These are phyloP conservation scores for Coelastrella sp. DNA, from an alignment of 139 green algal species.

Conservation along the genomic window DNA sequence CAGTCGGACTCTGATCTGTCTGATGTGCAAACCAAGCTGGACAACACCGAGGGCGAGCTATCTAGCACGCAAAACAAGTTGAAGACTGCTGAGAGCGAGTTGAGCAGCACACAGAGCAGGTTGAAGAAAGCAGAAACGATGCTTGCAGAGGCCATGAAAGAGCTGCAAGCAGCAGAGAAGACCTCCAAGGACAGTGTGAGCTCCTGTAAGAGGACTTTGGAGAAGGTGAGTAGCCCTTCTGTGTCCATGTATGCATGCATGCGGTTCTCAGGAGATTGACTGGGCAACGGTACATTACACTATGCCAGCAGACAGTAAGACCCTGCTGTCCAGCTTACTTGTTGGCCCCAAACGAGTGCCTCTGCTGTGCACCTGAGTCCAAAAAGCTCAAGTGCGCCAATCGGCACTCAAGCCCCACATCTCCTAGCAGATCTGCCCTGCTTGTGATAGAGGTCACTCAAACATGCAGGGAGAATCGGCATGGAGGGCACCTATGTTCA, in stretches of 20 bases:
- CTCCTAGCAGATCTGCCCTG: no score
- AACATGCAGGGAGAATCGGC: no score
- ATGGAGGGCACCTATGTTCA: no score
- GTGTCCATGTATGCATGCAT: not conserved
- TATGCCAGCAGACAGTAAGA: no score
- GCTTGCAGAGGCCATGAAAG: constrained; percentile 3
- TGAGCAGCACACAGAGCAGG: not conserved
- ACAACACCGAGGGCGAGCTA: not conserved
- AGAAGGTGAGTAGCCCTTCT: not conserved
- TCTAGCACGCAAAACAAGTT: not conserved
- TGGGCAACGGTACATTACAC: no score
- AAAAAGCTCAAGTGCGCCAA: no score
- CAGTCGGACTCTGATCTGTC: not conserved
- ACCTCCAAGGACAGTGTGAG: not conserved
- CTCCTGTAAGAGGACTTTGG: not conserved
- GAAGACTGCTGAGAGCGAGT: not conserved
- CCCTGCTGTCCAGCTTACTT: no score
- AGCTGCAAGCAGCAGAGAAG: not conserved
- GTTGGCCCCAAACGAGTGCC: no score
- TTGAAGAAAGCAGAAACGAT: not conserved
- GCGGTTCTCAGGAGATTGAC: no score
- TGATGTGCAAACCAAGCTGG: not conserved
- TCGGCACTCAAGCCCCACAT: no score
- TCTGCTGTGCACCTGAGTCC: no score
- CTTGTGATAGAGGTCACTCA: no score